Evolutionary conservation across 352 stramenopile species (phyloP).

Genomic region (Globisporangium spinosum): DNA sequence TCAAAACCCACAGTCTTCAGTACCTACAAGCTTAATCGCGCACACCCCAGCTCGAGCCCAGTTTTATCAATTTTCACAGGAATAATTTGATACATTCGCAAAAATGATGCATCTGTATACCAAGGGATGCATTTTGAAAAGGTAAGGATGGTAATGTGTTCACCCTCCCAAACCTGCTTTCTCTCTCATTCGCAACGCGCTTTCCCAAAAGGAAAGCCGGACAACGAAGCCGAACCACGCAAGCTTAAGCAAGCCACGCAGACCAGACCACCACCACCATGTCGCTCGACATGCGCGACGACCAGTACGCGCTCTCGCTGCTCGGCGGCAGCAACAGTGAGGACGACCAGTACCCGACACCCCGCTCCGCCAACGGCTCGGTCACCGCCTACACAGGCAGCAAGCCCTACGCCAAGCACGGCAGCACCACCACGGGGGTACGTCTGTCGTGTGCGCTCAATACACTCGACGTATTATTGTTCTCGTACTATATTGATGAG

Average conservation of each 20-base stretch:
- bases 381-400: slow-evolving; percentile 36
- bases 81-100: not conserved
- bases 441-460: slow-evolving; percentile 11
- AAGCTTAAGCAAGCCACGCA: not conserved
- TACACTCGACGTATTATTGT: not conserved
- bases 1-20: not conserved
- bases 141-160: too few species aligned
- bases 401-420: slow-evolving; percentile 36
- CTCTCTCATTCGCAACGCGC: not conserved
- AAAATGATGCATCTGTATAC: not conserved
- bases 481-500: not conserved
- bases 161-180: not conserved
- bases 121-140: not conserved
- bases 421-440: slow-evolving; percentile 29
- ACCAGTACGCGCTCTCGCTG: slow-evolving; percentile 51
- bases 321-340: slow-evolving; percentile 48
- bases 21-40: not conserved
- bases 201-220: slow-evolving; percentile 5
- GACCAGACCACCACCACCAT: slow-evolving; percentile 1
- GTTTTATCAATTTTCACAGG: not conserved
- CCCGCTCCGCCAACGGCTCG: slow-evolving; percentile 12
- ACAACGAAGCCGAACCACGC: not conserved
- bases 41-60: not conserved
- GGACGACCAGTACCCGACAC: slow-evolving; percentile 46
- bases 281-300: slow-evolving; percentile 20